phyloP scores from a whole-genome alignment of 225 moss, liverwort and hornwort species.

The Sphagnum tenellum region DNA sequence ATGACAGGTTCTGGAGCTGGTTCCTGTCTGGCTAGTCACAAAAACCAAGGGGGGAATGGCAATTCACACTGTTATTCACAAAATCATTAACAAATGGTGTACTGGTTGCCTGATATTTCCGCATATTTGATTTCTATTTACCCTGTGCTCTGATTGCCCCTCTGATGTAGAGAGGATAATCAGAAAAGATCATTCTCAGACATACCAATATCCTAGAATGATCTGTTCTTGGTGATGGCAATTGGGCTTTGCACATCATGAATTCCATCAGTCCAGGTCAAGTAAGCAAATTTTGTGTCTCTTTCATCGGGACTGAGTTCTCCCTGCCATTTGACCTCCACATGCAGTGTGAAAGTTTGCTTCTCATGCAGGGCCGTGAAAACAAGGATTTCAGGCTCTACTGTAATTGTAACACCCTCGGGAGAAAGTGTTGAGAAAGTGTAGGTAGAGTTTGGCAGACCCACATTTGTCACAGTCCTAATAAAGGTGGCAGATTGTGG shows the following conservation, averaged over 20 bases:
- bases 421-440: slow-evolving; percentile 27
- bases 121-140: too few species aligned
- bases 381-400: slow-evolving; percentile 34
- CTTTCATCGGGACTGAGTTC: slow-evolving; percentile 34
- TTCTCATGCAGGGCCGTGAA: slow-evolving; percentile 55
- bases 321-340: slow-evolving; percentile 16
- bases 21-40: too few species aligned
- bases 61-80: too few species aligned
- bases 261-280: slow-evolving; percentile 68
- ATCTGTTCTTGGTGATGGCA: slow-evolving; percentile 35
- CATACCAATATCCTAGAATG: too few species aligned
- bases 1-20: too few species aligned
- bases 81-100: too few species aligned
- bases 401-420: slow-evolving; percentile 39
- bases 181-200: too few species aligned
- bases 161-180: too few species aligned
- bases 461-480: slow-evolving; percentile 78
- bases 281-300: slow-evolving; percentile 55
- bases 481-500: slow-evolving; percentile 38
- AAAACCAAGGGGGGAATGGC: too few species aligned
- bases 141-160: too few species aligned
- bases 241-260: slow-evolving; percentile 74
- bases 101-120: too few species aligned
- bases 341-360: slow-evolving; percentile 39
- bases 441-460: slow-evolving; percentile 51